Percentiles rank a stretch among this genome's conserved stretches.
phyloP scores from a whole-genome alignment of 2,329 filamentous ascomycete species.

The Beauveria sp. region DNA sequence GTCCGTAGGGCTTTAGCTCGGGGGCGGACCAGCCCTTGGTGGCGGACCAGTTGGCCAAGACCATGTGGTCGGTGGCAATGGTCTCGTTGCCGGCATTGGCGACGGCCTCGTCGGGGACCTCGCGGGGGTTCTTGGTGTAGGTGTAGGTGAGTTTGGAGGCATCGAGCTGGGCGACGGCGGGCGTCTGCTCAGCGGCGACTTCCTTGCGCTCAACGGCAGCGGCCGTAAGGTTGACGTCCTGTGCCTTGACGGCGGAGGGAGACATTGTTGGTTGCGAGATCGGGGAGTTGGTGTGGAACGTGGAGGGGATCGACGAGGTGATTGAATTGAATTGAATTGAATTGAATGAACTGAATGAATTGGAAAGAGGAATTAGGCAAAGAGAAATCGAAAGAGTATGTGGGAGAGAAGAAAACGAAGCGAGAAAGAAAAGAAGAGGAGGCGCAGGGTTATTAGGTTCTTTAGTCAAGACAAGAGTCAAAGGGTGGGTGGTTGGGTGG shows the following conservation, averaged over 20 bases:
- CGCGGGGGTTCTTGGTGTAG: constrained; percentile 40
- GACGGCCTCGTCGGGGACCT: constrained; percentile 42
- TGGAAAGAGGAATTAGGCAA: not conserved
- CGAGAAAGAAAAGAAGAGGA: not conserved
- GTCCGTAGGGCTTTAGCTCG: constrained; percentile 68
- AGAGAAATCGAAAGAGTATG: not conserved
- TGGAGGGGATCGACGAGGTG: not conserved
- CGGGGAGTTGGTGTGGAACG: not conserved
- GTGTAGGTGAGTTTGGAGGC: constrained; percentile 54
- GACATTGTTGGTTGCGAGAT: constrained; percentile 31
- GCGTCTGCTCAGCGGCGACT: constrained; percentile 16
- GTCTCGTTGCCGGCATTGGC: constrained; percentile 43
- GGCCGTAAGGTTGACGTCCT: constrained; percentile 44
- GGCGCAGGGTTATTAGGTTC: not conserved
- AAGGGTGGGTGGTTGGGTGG: not conserved
- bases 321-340: not conserved
- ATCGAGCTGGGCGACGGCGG: constrained; percentile 53
- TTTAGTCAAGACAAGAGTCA: not conserved
- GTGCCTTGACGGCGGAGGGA: constrained; percentile 38
- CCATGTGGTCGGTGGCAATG: constrained; percentile 81
- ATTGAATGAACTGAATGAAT: not conserved
- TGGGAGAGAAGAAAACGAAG: not conserved
- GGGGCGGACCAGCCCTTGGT: constrained; percentile 64
- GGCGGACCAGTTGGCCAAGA: constrained; percentile 61
- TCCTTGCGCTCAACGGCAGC: constrained; percentile 45